Evolutionary conservation across 345 rosid genomes (phyloP), one percentile per base, ranked within the genome.

Genomic region (Garcia nutans): DNA sequence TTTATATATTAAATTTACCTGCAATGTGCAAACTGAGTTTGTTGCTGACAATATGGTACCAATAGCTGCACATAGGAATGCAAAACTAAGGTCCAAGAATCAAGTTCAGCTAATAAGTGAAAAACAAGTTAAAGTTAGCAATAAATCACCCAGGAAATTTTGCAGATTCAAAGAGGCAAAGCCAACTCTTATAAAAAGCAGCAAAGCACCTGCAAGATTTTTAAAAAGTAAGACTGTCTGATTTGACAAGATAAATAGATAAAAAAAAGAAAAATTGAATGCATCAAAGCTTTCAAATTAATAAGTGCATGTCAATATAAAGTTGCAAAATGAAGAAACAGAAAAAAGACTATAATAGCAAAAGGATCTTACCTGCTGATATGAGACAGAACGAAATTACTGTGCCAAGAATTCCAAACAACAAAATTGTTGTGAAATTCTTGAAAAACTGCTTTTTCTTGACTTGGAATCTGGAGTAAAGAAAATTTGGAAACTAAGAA

Each of bases 41-140:
- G 96, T 91, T 26, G 93, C 96, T 15, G 96, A 89, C 50, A 89
- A 45, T 81, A 91, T 91, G 50, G 93, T 90, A 62, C 93, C 96
- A 22, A 89, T 55, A 57, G 96, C 96, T 91, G 89, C 79, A 80
- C 28, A 59, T 0, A 67, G 33, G 71, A 75, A 61, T 9, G 50
- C 55, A 58, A 45, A 55, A 49, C 7, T 57, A 72, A 45, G 70
- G 63, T 54, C 12, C n/a, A 77, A 71, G 58, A 55, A 74, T 45
- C 33, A 22, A 26, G 23, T 28, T 15, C 22, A 47, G 6, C 20
- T 10, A n/a, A 49, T 31, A 54, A 55, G 61, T 52, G 44, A 37
- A 79, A 47, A 60, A 7, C 6, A 19, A 60, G 33, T 22, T 20
- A 63, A 63, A 2, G 23, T 13, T 57, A 56, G 44, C 69, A 12